Conservation (phyloP, 2,329 filamentous ascomycete species). For the Calonectria henricotiae region DNA sequence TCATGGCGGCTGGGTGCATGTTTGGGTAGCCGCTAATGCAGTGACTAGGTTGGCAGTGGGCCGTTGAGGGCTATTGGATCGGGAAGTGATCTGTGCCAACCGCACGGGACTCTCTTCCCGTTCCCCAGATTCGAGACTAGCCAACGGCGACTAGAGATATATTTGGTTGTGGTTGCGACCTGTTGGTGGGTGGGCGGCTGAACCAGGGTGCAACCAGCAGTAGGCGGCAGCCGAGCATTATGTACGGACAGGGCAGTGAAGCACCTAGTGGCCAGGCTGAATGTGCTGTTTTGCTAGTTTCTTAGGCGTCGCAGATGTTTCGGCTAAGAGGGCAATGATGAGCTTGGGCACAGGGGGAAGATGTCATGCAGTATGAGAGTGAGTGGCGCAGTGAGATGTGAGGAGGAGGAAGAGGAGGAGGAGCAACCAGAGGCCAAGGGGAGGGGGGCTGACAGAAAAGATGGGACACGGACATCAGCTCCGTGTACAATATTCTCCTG, state of each 20-base stretch:
- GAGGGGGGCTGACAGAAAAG: no score
- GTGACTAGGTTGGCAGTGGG: constrained; percentile 1
- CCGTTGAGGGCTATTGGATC: constrained; percentile 26
- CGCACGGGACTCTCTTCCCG: constrained; percentile 26
- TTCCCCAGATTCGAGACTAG: constrained; percentile 27
- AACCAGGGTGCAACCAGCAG: neutral
- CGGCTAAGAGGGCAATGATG: constrained; percentile 9
- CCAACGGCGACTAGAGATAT: constrained; percentile 18
- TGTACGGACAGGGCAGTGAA: neutral
- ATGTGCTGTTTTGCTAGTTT: neutral
- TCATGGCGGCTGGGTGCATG: neutral
- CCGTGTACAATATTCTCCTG: no score
- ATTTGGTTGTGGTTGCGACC: constrained; percentile 18
- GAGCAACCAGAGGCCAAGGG: no score
- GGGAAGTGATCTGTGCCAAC: constrained; percentile 35
- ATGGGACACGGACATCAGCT: no score
- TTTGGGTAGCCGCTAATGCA: constrained; percentile 30
- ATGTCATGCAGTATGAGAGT: neutral
- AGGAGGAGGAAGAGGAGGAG: no score
- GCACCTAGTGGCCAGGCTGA: neutral
- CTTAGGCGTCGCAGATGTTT: neutral
- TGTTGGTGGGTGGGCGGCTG: constrained; percentile 1
- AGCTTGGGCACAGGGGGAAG: neutral
- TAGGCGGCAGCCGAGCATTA: neutral
- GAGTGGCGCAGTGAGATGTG: neutral